Evolutionary conservation across 2,329 filamentous ascomycete species (phyloP), one percentile per base, ranked within the genome.

Genomic region (Fonsecaea monophora): DNA sequence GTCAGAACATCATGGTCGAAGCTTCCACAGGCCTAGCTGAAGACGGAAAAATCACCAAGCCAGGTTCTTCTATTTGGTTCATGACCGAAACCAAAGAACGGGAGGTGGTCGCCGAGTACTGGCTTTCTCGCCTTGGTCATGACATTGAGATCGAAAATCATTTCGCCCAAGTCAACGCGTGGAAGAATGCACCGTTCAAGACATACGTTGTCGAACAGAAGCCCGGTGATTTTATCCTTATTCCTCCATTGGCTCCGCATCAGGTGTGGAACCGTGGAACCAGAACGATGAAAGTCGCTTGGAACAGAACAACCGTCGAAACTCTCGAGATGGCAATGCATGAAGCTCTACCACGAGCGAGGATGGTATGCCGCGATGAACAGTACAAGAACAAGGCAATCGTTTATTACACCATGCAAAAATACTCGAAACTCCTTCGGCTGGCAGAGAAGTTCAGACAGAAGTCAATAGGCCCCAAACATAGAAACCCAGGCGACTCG

Each of bases 351-450:
- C 93, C 94, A 0, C 92, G 93, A 73, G 92, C 94, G 9, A 87
- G 93, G 12, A 87, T 97, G 72, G 94, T 98, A 2, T 98, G 95
- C 76, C 90, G 95, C 42, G 95, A 99, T 72, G 95, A 99, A 77
- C 94, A 98, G 77, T 99, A 99, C 83, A 98, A 98, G 78, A 97
- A 96, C 81, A 98, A 98, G 77, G 92, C 94, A 4, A 97, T 98
- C 65, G 85, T 97, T 53, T 97, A 94, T 77, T 97, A 90, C 76
- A 92, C 93, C 0, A 83, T 98, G 3, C 82, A 90, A 10, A 95
- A 93, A 74, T 98, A 98, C 76, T 85, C 84, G 1, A 77, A 77
- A 5, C 77, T 86, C 34, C 80, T 90, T 68, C 81, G 82, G n/a
- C 82, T 87, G 58, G 84, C 92, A 15, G 81, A 85, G 62, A 81